Percentiles rank a stretch among this genome's conserved stretches.
Evolutionary conservation across 345 rosid species (phyloP).

Genomic region (Salix udensis): DNA sequence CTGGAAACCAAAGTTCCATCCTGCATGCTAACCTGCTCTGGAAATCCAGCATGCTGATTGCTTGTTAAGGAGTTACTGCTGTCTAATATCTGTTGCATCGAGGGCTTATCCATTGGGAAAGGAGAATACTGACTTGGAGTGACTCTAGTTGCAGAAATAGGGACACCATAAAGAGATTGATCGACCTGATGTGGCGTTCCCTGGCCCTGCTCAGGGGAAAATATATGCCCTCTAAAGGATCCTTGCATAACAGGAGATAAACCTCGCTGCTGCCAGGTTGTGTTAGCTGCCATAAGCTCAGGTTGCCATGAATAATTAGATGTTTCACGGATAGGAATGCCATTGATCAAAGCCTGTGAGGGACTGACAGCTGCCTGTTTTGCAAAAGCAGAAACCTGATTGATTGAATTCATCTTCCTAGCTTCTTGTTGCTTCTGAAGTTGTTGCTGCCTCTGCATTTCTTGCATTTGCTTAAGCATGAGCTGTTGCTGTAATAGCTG

Average conservation of each 20-base stretch:
- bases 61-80: constrained; percentile 43
- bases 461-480: constrained; percentile 72
- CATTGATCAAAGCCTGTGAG: constrained; percentile 49
- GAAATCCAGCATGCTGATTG: constrained; percentile 43
- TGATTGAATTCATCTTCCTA: constrained; percentile 45
- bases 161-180: constrained; percentile 67
- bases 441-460: constrained; percentile 68
- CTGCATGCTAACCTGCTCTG: constrained; percentile 44
- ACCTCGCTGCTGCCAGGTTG: constrained; percentile 52
- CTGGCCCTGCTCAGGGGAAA: constrained; percentile 63
- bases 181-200: constrained; percentile 44
- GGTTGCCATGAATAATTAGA: constrained; percentile 59
- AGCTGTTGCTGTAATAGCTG: constrained; percentile 73
- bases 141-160: constrained; percentile 44
- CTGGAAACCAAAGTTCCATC: constrained; percentile 45
- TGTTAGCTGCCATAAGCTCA: constrained; percentile 46
- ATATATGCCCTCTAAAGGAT: constrained; percentile 50
- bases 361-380: constrained; percentile 44
- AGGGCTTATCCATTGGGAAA: constrained; percentile 49
- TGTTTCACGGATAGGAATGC: constrained; percentile 57
- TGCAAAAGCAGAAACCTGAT: constrained; percentile 43
- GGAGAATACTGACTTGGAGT: constrained; percentile 41
- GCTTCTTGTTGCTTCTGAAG: constrained; percentile 52
- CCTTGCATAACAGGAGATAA: constrained; percentile 50
- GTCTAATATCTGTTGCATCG: constrained; percentile 40